phyloP scores from a whole-genome alignment of 2,329 filamentous ascomycete species.

The Diaporthe vexans region DNA sequence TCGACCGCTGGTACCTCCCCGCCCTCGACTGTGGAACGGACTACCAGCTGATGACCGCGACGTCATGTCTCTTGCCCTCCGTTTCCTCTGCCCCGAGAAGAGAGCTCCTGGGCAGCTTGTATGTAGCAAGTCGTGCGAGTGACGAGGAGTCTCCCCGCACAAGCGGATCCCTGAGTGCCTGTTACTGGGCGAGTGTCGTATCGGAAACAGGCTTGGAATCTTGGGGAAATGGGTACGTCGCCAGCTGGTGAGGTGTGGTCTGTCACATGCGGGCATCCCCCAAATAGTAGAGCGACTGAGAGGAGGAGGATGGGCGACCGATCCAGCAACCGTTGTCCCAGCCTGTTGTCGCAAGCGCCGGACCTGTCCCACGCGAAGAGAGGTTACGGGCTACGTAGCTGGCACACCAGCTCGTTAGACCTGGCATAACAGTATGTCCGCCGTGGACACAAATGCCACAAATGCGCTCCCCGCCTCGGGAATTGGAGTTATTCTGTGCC shows the following conservation, averaged over 20 bases:
- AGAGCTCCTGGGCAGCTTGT: slow-evolving; percentile 15
- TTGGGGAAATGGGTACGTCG: slow-evolving; percentile 31
- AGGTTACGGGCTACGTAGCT: slow-evolving; percentile 9
- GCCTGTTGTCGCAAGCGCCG: slow-evolving; percentile 13
- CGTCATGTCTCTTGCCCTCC: slow-evolving; percentile 27
- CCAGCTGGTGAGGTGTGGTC: slow-evolving; percentile 4
- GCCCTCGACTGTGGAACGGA: neutral
- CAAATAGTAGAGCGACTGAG: neutral
- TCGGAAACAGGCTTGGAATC: slow-evolving; percentile 10
- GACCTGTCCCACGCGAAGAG: slow-evolving; percentile 21
- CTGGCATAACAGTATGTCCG: slow-evolving; percentile 23
- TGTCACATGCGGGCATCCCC: slow-evolving; percentile 30
- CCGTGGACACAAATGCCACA: slow-evolving; percentile 4
- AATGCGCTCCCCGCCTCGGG: slow-evolving; percentile 12
- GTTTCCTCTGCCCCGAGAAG: slow-evolving; percentile 23
- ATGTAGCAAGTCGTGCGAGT: slow-evolving; percentile 18
- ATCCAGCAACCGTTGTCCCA: slow-evolving; percentile 23
- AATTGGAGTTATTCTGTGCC: slow-evolving; percentile 13
- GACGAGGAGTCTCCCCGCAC: slow-evolving; percentile 25
- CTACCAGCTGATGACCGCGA: slow-evolving; percentile 30
- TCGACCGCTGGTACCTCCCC: slow-evolving; percentile 16
- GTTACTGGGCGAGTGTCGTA: slow-evolving; percentile 25
- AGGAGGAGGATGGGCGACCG: slow-evolving; percentile 10
- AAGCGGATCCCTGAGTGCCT: slow-evolving; percentile 19
- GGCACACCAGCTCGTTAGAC: slow-evolving; percentile 6